Conservation (phyloP, 176 grass and related monocot species). For the Oryza australiensis region DNA sequence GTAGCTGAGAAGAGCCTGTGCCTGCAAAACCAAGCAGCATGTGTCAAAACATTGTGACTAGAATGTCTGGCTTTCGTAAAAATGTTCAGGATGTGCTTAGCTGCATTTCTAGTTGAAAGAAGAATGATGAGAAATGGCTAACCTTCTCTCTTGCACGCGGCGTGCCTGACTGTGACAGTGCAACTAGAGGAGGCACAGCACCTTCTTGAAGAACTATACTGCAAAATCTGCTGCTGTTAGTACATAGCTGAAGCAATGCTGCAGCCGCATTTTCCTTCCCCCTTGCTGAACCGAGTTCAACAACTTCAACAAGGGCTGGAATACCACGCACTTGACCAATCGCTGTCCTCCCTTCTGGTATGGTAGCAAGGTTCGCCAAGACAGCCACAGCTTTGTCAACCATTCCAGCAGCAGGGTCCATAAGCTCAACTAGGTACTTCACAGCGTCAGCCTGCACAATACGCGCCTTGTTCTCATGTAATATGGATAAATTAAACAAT, state of each 20-base stretch:
- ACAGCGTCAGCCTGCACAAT: slow-evolving; percentile 88
- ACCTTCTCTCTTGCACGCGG: slow-evolving; percentile 94
- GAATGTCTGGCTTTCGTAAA: background rate
- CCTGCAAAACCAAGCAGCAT: slow-evolving; percentile 47
- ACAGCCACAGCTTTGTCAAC: slow-evolving; percentile 98
- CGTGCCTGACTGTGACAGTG: slow-evolving; percentile 90
- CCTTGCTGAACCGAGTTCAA: slow-evolving; percentile 88
- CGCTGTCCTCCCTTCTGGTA: slow-evolving; percentile 82
- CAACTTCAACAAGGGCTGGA: slow-evolving; percentile 86
- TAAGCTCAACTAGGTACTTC: slow-evolving; percentile 76
- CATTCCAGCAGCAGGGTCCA: slow-evolving; percentile 97
- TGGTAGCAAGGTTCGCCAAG: slow-evolving; percentile 88
- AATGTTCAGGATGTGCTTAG: background rate
- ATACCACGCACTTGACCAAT: slow-evolving; percentile 85
- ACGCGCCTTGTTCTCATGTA: slow-evolving; percentile 88
- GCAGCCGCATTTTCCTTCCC: slow-evolving; percentile 94
- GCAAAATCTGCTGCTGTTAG: slow-evolving; percentile 88
- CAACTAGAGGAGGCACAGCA: slow-evolving; percentile 85
- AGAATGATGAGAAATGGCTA: slow-evolving; percentile 2
- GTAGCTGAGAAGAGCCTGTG: slow-evolving; percentile 90
- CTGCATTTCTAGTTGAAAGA: background rate
- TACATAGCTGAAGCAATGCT: slow-evolving; percentile 87
- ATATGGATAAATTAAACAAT: slow-evolving; percentile 90
- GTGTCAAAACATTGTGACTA: background rate
- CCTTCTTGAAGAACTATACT: slow-evolving; percentile 97